These are phyloP conservation scores for Pseudopyrenochaeta lycopersici DNA, from an alignment of 2,329 filamentous ascomycete genomes.

Conservation along the genomic window DNA sequence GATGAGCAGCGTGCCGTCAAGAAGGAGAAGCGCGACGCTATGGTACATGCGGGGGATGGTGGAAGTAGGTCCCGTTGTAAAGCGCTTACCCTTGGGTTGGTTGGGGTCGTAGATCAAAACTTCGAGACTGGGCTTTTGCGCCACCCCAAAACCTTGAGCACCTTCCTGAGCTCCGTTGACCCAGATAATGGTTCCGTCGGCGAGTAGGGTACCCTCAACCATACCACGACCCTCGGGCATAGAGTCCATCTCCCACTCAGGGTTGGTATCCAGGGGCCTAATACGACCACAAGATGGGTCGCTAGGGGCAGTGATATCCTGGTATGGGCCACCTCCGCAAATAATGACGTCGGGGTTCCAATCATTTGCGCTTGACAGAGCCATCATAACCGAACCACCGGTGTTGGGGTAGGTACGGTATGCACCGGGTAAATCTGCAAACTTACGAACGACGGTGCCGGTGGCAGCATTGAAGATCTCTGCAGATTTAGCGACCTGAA, in stretches of 20 bases:
- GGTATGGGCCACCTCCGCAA: conserved; percentile 68
- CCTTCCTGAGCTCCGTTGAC: conserved; percentile 67
- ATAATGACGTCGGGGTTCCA: conserved; percentile 65
- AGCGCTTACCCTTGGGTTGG: conserved; percentile 61
- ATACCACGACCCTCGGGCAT: conserved; percentile 69
- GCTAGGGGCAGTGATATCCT: conserved; percentile 66
- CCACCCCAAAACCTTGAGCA: conserved; percentile 68
- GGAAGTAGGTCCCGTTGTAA: conserved; percentile 56
- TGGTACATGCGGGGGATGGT: conserved; percentile 65
- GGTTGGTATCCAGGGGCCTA: conserved; percentile 57
- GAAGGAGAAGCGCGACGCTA: conserved; percentile 66
- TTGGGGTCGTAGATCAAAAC: conserved; percentile 67
- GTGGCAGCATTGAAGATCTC: conserved; percentile 63
- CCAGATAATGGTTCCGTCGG: conserved; percentile 70
- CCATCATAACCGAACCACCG: conserved; percentile 66
- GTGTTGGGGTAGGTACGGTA: conserved; percentile 70
- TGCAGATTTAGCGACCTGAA: conserved; percentile 65
- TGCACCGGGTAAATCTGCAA: conserved; percentile 64
- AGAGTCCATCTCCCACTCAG: conserved; percentile 65
- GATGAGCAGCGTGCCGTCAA: conserved; percentile 68
- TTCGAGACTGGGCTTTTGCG: conserved; percentile 62
- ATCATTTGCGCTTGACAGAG: conserved; percentile 60
- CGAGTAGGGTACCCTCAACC: conserved; percentile 67
- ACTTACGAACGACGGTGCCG: conserved; percentile 55
- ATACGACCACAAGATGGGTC: conserved; percentile 68